Evolutionary conservation across 2,329 filamentous ascomycete genomes (phyloP), one percentile per base, ranked within the genome.

Genomic region (Talaromyces rugulosus): DNA sequence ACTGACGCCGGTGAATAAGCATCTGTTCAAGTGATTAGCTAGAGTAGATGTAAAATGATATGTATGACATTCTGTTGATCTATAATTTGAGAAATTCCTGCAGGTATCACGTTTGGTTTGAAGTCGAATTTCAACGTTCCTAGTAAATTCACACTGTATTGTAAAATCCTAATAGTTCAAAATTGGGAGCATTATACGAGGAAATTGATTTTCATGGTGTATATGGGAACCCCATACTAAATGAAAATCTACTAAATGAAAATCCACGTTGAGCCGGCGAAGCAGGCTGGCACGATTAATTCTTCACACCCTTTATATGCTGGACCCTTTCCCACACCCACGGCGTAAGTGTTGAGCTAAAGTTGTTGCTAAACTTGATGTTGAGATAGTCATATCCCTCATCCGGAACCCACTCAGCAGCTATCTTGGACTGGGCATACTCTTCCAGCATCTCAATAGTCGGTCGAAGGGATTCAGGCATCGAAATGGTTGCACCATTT

Each of bases 1-100:
- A 12, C 30, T 63, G 31, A 63, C 59, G 1, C 59, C 62, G 33
- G 62, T 63, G 11, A 63, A 63, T 34, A 54, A 51, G 56, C 62
- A 63, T 56, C 33, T 63, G 47, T 58, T 63, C 34, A 36, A 30
- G 40, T 40, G 16, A 40, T 40, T 40, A n/a, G 16, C 16, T 40
- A 40, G 36, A 40, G 12, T 40, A 40, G 36, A 40, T 40, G 2
- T 40, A 40, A 40, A 40, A 23, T 23, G 23, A 23, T 23, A 23
- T 23, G 23, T 14, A 5, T 40, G 12, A 7, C 36, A n/a, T n/a
- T n/a, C 36, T n/a, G 5, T n/a, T n/a, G 8, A n/a, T n/a, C 36
- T 7, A n/a, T 40, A 40, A 16, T 5, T 40, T 7, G 14, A 40
- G 3, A 40, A n/a, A 2, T 2, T 9, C 11, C 2, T 5, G 5